phyloP scores from a whole-genome alignment of 768 basidiomycete species.

The Termitomyces sp. region DNA sequence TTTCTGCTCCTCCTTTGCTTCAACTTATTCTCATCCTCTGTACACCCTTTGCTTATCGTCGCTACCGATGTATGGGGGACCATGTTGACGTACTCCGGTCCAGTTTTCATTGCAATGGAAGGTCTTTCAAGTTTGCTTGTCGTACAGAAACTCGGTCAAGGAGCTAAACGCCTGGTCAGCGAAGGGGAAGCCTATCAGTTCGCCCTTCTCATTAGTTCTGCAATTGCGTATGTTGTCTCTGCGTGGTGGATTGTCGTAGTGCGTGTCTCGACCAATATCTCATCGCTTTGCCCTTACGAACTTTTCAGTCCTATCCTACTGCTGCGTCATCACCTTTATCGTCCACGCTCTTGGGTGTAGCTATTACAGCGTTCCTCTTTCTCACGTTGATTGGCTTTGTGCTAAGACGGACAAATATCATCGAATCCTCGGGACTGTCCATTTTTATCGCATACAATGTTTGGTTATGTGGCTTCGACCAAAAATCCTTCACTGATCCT shows the following conservation, averaged over 20 bases:
- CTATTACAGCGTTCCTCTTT: conserved; percentile 85
- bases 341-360: conserved; percentile 84
- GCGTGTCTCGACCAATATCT: conserved; percentile 21
- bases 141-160: conserved; percentile 74
- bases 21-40: conserved; percentile 71
- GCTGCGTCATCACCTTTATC: conserved; percentile 82
- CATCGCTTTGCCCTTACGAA: not conserved
- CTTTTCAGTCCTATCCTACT: conserved; percentile 65
- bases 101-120: conserved; percentile 77
- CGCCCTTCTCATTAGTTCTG: conserved; percentile 66
- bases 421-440: conserved; percentile 85
- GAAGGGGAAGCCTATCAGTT: conserved; percentile 76
- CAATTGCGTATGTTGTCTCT: conserved; percentile 73
- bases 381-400: conserved; percentile 89
- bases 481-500: conserved; percentile 64
- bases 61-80: conserved; percentile 71
- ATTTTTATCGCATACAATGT: conserved; percentile 88
- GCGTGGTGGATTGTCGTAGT: conserved; percentile 86
- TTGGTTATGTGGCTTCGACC: conserved; percentile 84
- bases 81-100: conserved; percentile 63
- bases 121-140: conserved; percentile 81
- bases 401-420: conserved; percentile 83
- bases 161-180: conserved; percentile 63
- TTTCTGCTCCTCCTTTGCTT: conserved; percentile 84
- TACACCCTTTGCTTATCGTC: conserved; percentile 49